phyloP scores from a whole-genome alignment of 371 early-diverging fungal genomes.

The Quaeritorhiza haematococci region DNA sequence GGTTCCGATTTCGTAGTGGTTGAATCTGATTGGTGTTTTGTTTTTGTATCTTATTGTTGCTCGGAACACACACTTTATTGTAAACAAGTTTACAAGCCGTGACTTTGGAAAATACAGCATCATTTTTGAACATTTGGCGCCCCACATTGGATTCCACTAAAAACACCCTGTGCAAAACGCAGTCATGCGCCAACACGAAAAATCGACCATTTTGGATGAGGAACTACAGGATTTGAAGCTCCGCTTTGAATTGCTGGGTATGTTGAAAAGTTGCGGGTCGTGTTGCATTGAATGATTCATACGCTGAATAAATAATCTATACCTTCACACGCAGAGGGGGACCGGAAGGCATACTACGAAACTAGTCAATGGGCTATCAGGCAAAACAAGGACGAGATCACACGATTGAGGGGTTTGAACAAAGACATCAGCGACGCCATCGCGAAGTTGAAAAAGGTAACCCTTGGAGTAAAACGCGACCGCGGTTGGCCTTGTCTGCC shows the following conservation, averaged over 20 bases:
- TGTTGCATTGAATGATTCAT: not conserved
- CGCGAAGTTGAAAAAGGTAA: constrained; percentile 47
- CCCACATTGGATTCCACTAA: no score
- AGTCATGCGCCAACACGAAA: no score
- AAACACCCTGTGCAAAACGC: no score
- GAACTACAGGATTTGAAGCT: constrained; percentile 57
- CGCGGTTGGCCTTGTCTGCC: no score
- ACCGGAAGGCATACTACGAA: constrained; percentile 56
- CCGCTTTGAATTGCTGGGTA: constrained; percentile 52
- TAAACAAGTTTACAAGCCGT: no score
- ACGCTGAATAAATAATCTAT: not conserved
- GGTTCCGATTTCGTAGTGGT: no score
- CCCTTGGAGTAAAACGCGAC: not conserved
- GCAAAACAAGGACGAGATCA: constrained; percentile 54
- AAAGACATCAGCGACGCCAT: constrained; percentile 47
- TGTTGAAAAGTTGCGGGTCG: not conserved
- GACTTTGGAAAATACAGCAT: no score
- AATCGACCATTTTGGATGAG: constrained; percentile 36
- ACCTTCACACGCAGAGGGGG: constrained; percentile 38
- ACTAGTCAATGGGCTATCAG: constrained; percentile 53
- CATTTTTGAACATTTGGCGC: no score
- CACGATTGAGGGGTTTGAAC: constrained; percentile 34
- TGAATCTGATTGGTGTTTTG: no score
- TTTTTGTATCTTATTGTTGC: no score
- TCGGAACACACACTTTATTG: no score